Percentiles rank a stretch among this genome's conserved stretches.
phyloP scores from a whole-genome alignment of 164 flowering plant genomes.

The Stephania japonica region DNA sequence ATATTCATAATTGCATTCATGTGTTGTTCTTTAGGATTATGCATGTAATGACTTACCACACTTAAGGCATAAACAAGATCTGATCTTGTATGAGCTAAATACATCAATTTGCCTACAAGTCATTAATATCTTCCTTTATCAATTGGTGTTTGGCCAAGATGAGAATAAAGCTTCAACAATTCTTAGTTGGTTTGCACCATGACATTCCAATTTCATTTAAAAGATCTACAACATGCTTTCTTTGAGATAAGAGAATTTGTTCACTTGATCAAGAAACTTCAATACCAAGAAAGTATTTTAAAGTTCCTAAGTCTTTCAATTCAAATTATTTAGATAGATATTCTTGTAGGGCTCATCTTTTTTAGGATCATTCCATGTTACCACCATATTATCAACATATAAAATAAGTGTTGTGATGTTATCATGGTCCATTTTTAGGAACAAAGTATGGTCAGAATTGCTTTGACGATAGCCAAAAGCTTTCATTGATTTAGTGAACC shows the following conservation, averaged over 20 bases:
- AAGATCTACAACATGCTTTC: constrained; percentile 1
- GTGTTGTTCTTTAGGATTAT: too few relatives aligned
- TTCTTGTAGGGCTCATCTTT: background rate
- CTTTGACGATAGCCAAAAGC: background rate
- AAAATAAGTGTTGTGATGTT: background rate
- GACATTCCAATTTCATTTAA: background rate
- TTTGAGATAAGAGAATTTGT: background rate
- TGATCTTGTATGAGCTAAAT: too few relatives aligned
- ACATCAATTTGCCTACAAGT: too few relatives aligned
- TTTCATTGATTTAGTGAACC: background rate
- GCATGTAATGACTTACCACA: too few relatives aligned
- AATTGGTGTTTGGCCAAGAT: too few relatives aligned
- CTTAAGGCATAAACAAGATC: too few relatives aligned
- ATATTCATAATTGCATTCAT: too few relatives aligned
- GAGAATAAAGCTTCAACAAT: too few relatives aligned
- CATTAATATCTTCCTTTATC: too few relatives aligned
- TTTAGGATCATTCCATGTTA: background rate
- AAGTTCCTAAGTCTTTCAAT: background rate
- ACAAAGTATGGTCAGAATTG: background rate
- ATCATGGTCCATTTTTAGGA: background rate
- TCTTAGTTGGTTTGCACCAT: too few relatives aligned
- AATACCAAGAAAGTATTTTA: constrained; percentile 3
- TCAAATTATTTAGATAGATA: background rate
- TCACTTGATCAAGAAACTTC: background rate
- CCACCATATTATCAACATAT: constrained; percentile 1